Base-by-base conservation (phyloP, 306 rosid species). In the Astragalus membranaceus region DNA sequence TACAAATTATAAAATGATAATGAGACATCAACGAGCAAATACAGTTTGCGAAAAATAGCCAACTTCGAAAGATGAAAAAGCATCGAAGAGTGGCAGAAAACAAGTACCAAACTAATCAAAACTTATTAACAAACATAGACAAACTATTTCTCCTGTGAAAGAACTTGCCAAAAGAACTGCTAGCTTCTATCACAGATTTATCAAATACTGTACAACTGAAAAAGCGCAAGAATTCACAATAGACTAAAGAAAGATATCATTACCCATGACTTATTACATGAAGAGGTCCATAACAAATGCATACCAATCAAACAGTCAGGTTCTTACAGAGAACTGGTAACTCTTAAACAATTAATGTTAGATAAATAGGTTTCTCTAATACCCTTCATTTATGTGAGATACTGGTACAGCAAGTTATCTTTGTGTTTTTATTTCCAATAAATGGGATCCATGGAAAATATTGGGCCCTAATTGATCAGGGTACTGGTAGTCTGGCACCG, bases 1-100 rank as follows among this genome's bases (percentile, higher is more conserved):
- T 94, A 83, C 62, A 78, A 76, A 56, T 65, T 39, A 75, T 41
- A 67, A 67, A 17, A 52, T 43, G 47, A 63, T 44, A 46, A 67
- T 73, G 70, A 84, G 83, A 72, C 36, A 64, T 36, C 10, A 67
- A 74, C 43, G 65, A 36, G 13, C 51, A 62, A 56, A 67, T 33
- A 52, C 33, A 74, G 61, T 80, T 49, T 70, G 12, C 36, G 53
- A 51, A 49, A 63, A 46, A 72, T 41, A 63, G 17, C 33, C 60
- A 73, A 29, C 43, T 50, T 30, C 13, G n/a, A 50, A 12, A 30
- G 41, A 48, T 39, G 23, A 73, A 69, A 54, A 71, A 36, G 52
- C 58, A 70, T 4, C 26, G 15, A 57, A 60, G n/a, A 52, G 59
- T 26, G 55, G 68, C 69, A 80, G 17, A 77, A 32, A 62, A 71